Evolutionary conservation across 1,284 basidiomycete genomes (phyloP).

Genomic region (Somion occarium): DNA sequence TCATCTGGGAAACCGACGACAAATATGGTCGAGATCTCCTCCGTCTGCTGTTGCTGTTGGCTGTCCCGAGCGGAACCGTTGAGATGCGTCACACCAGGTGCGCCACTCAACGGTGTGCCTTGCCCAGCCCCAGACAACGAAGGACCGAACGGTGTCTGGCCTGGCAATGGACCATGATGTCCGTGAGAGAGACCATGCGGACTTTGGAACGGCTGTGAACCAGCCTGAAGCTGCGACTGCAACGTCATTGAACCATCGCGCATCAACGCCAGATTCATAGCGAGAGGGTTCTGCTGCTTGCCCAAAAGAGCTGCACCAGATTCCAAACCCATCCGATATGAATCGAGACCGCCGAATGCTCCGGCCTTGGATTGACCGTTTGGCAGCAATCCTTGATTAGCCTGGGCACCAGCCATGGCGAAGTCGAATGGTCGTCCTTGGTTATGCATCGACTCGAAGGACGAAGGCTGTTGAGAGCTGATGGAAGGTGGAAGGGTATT

Average conservation of each 20-base stretch:
- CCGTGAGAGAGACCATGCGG: conserved; percentile 16
- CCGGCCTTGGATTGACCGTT: conserved; percentile 20
- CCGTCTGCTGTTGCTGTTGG: conserved; percentile 38
- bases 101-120: background rate
- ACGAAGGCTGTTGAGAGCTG: conserved; percentile 15
- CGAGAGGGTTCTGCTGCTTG: conserved; percentile 10
- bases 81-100: conserved; percentile 25
- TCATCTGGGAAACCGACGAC: conserved; percentile 99
- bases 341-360: conserved; percentile 19
- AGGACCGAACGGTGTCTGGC: conserved; percentile 70
- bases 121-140: conserved; percentile 40
- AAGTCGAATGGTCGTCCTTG: conserved; percentile 25
- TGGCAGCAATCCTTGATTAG: conserved; percentile 17
- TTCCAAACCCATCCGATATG: conserved; percentile 21
- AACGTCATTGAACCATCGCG: background rate
- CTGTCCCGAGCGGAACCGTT: conserved; percentile 20
- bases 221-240: background rate
- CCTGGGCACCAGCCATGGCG: conserved; percentile 17
- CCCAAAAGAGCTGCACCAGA: conserved; percentile 15
- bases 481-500: conserved; percentile 16
- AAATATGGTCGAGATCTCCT: conserved; percentile 97
- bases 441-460: conserved; percentile 26
- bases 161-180: conserved; percentile 46
- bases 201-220: conserved; percentile 4
- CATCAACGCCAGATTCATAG: conserved; percentile 11